These are phyloP conservation scores for Arabidopsis hybrid DNA, from an alignment of 441 rosid species.

Conservation along the genomic window DNA sequence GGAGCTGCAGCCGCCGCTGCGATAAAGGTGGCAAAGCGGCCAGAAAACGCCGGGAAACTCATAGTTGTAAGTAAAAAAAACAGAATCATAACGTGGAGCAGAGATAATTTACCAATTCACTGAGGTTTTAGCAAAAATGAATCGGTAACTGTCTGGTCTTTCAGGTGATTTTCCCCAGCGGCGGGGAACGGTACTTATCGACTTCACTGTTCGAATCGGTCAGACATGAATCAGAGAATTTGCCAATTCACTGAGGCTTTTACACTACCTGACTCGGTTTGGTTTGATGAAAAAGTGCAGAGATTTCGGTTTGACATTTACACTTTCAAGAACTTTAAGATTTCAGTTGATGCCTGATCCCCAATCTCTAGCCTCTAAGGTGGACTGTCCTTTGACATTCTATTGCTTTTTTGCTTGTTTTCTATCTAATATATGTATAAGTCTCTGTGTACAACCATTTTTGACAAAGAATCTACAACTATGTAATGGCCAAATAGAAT, in stretches of 20 bases:
- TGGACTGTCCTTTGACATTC: neutral
- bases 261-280: neutral
- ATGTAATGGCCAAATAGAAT: neutral
- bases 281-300: neutral
- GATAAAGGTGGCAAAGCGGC: constrained; percentile 54
- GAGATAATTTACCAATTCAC: no score
- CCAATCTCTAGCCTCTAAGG: neutral
- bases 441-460: neutral
- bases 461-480: neutral
- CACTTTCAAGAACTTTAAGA: neutral
- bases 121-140: no score
- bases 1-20: constrained; percentile 73
- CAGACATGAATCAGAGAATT: constrained; percentile 51
- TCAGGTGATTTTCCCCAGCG: constrained; percentile 66
- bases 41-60: constrained; percentile 63
- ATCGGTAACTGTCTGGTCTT: constrained; percentile 14
- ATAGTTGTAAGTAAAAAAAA: constrained; percentile 50
- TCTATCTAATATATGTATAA: neutral
- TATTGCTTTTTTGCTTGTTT: neutral
- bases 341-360: neutral
- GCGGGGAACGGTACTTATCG: constrained; percentile 67
- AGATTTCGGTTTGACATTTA: neutral
- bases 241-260: constrained; percentile 25
- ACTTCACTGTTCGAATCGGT: constrained; percentile 56
- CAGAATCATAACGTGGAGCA: neutral